These are phyloP conservation scores for Euphorbia schlechtendalii DNA, from an alignment of 441 rosid genomes.

Conservation along the genomic window DNA sequence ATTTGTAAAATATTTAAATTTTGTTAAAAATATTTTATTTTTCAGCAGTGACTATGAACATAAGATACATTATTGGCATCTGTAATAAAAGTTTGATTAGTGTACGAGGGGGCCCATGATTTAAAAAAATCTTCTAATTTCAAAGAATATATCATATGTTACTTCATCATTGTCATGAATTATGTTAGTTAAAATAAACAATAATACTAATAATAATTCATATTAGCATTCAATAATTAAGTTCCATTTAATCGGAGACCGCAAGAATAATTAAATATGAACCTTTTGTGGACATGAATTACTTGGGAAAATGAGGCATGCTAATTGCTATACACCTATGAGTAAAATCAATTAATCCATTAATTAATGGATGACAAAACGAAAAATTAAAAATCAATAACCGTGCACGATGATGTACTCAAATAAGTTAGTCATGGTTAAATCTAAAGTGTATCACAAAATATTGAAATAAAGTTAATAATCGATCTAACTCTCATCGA, in stretches of 20 bases:
- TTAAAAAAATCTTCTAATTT: neutral
- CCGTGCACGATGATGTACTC: neutral
- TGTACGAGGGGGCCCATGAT: neutral
- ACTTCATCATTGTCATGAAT: neutral
- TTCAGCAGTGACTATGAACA: too few species aligned
- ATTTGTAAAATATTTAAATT: too few species aligned
- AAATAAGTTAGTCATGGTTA: too few species aligned
- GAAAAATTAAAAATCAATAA: neutral
- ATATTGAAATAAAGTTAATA: too few species aligned
- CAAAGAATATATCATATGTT: neutral
- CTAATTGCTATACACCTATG: neutral
- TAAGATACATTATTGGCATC: neutral
- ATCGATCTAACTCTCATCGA: too few species aligned
- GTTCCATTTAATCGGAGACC: neutral
- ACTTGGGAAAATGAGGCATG: neutral
- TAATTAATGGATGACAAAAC: neutral
- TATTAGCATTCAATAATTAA: neutral
- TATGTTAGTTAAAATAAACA: neutral
- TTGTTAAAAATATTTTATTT: too few species aligned
- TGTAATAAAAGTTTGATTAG: neutral
- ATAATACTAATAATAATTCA: neutral
- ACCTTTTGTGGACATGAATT: neutral
- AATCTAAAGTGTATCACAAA: too few species aligned
- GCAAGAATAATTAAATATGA: neutral
- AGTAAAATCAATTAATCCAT: neutral